Base-by-base conservation (phyloP, 331 rosid genomes). In the Quercus tomentella region DNA sequence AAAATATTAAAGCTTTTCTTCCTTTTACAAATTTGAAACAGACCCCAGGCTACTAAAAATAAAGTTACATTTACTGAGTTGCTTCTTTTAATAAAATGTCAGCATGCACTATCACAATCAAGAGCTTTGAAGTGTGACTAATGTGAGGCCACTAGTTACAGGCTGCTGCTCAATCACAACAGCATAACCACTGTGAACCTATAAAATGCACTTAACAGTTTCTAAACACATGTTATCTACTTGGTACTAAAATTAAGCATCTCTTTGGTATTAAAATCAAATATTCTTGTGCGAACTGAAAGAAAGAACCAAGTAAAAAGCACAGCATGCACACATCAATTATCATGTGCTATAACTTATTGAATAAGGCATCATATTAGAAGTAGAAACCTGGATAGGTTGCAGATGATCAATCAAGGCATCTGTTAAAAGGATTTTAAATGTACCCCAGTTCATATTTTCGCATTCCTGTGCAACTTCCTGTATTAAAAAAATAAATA, bases 361-460 rank as follows among this genome's bases (percentile, higher is more conserved):
- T 76, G 30, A 63, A 67, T 26, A 73, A 76, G 30, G 81, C 52
- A 62, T 69, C 67, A 65, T 33, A 25, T 58, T 75, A 72, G 56
- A 62, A 22, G 55, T 58, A 45, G 57, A 74, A 86, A 94, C 98
- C 98, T 95, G 98, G 82, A 95, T 91, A 49, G 98, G 99, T 74
- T 88, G 87, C 76, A 95, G 87, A 81, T 95, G 98, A 78, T 90
- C 93, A 79, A 93, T 86, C 92, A 95, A 77, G 49, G 91, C 89
- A 68, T 95, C 97, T 26, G 93, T 76, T 67, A 95, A 81, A 67
- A 91, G 89, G 78, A 76, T 18, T 78, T 95, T 95, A 87, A 95
- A 95, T 22, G 91, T 58, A 73, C 99, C 99, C 99, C 99, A 93
- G 84, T 80, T 95, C 99, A 93, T 90, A 77, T 82, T 88, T 80